Conservation (phyloP, 257 asterid species). For the Nicotiana otophora region DNA sequence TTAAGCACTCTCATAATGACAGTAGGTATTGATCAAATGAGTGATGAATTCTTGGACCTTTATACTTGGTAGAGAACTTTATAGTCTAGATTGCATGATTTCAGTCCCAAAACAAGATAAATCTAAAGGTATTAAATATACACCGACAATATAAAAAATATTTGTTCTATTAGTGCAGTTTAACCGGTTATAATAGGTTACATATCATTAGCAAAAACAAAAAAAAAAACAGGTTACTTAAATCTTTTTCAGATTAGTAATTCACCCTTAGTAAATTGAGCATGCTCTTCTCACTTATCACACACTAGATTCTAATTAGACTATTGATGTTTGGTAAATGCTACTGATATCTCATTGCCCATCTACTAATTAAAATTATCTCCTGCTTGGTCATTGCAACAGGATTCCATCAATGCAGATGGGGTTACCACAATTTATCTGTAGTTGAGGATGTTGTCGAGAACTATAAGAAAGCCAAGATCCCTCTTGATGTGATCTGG, state of each 20-base stretch:
- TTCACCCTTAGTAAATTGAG: background rate
- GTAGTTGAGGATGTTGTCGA: constrained; percentile 70
- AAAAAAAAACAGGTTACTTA: too few species aligned
- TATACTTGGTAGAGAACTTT: too few species aligned
- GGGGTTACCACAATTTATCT: constrained; percentile 64
- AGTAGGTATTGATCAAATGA: background rate
- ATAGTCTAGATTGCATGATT: too few species aligned
- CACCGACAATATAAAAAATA: too few species aligned
- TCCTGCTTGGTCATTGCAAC: background rate
- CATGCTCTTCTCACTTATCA: background rate
- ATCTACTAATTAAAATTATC: background rate
- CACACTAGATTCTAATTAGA: background rate
- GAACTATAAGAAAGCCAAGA: constrained; percentile 55
- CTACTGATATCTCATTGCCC: background rate
- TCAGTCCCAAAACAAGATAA: too few species aligned
- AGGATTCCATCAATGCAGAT: constrained; percentile 93
- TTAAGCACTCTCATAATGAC: background rate
- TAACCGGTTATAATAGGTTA: background rate
- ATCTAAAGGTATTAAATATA: too few species aligned
- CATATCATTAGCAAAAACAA: too few species aligned
- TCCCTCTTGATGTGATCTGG: constrained; percentile 94
- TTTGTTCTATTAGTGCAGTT: background rate
- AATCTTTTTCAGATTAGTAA: background rate
- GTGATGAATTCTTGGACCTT: background rate
- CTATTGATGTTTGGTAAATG: background rate